These are phyloP conservation scores for Magnaporthales sp. DNA, from an alignment of 2,329 filamentous ascomycete genomes.

Conservation along the genomic window DNA sequence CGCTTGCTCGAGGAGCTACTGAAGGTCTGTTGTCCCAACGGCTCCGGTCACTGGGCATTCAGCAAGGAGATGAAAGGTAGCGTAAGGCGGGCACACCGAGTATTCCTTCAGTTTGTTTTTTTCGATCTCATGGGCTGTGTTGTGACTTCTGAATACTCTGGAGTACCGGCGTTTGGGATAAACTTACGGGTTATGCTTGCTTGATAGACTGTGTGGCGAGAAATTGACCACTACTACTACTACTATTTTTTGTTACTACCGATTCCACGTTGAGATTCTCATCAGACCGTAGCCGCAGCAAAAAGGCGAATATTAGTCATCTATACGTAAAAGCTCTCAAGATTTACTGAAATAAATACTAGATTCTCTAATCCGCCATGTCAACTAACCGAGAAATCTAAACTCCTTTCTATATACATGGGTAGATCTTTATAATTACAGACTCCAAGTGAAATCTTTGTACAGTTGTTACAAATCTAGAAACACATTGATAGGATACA, in stretches of 20 bases:
- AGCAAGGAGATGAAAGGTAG: conserved; percentile 12
- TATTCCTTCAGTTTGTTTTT: not conserved
- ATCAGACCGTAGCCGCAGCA: too few species aligned
- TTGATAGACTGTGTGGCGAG: not conserved
- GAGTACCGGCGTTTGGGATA: not conserved
- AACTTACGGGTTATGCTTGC: not conserved
- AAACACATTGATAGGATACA: not conserved
- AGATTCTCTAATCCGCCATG: not conserved
- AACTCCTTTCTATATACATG: not conserved
- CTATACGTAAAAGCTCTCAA: too few species aligned
- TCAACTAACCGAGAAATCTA: not conserved
- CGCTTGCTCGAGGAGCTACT: conserved; percentile 25
- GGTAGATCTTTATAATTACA: not conserved
- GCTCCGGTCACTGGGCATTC: conserved; percentile 52
- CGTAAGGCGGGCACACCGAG: not conserved
- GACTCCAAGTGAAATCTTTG: not conserved
- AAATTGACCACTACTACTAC: too few species aligned
- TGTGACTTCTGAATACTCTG: not conserved
- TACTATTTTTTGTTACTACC: not conserved
- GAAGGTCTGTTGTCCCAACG: conserved; percentile 64
- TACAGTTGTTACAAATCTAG: not conserved
- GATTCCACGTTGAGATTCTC: not conserved
- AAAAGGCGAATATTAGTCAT: too few species aligned
- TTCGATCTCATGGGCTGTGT: not conserved
- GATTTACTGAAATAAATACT: too few species aligned